Evolutionary conservation across 2,329 filamentous ascomycete species (phyloP).

Genomic region (Capronia coronata): DNA sequence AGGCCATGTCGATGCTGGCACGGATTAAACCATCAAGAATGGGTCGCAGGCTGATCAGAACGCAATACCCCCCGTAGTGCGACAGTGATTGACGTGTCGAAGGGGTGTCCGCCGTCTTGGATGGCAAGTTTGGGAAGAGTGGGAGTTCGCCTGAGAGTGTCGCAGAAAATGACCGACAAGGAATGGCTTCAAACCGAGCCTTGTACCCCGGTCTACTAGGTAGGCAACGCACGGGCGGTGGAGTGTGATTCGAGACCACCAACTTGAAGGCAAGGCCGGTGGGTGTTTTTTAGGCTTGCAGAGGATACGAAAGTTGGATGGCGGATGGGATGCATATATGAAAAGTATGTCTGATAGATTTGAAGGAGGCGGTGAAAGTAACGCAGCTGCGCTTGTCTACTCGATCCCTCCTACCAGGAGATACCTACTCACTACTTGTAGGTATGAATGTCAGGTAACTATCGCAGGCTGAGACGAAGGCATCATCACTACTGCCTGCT

Average conservation of each 20-base stretch:
- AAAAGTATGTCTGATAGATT: too few relatives aligned
- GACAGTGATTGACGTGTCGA: slow-evolving; percentile 2
- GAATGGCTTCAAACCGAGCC: slow-evolving; percentile 20
- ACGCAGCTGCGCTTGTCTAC: too few relatives aligned
- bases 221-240: neutral
- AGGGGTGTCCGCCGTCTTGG: neutral
- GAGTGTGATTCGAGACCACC: neutral
- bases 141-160: neutral
- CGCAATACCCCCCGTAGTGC: neutral
- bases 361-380: too few relatives aligned
- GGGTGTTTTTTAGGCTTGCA: too few relatives aligned
- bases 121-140: neutral
- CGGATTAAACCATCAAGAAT: neutral
- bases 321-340: too few relatives aligned
- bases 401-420: too few relatives aligned
- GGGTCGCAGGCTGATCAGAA: neutral
- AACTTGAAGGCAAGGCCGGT: neutral
- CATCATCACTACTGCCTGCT: too few relatives aligned
- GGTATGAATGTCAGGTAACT: too few relatives aligned
- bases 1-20: neutral
- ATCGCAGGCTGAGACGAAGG: too few relatives aligned
- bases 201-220: neutral
- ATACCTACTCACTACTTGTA: too few relatives aligned
- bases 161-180: slow-evolving; percentile 4
- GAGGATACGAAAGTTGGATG: too few relatives aligned